Evolutionary conservation across 331 rosid species (phyloP).

Genomic region (Erythrophleum ivorense): DNA sequence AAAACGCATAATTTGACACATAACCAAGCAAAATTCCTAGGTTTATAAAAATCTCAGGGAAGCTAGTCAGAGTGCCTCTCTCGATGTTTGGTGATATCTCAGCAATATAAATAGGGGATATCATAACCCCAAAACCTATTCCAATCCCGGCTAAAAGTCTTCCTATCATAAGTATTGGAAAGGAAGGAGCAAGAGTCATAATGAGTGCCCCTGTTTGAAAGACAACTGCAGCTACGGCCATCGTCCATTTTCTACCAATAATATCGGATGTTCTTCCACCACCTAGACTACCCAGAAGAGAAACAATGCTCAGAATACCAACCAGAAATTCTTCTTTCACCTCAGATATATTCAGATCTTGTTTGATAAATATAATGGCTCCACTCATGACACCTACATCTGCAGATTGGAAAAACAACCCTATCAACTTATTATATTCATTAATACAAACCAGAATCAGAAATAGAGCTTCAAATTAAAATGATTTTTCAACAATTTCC

Average conservation of each 20-base stretch:
- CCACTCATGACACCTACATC: constrained; percentile 99
- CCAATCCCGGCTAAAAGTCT: constrained; percentile 86
- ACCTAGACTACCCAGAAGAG: constrained; percentile 86
- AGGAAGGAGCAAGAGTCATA: constrained; percentile 89
- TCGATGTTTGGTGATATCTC: constrained; percentile 85
- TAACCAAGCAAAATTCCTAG: constrained; percentile 86
- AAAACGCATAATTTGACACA: constrained; percentile 79
- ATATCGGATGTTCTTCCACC: constrained; percentile 89
- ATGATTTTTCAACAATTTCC: constrained; percentile 12
- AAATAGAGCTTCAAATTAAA: constrained; percentile 17
- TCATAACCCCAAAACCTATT: constrained; percentile 88
- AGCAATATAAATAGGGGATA: constrained; percentile 88
- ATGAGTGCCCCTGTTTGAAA: constrained; percentile 80
- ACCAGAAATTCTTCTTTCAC: constrained; percentile 76
- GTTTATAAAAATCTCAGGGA: constrained; percentile 90
- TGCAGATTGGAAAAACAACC: constrained; percentile 45
- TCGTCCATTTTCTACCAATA: constrained; percentile 95
- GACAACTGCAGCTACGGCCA: constrained; percentile 82
- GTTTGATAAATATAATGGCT: constrained; percentile 82
- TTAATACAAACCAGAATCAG: background rate
- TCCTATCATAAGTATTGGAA: constrained; percentile 64
- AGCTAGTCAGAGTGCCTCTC: constrained; percentile 85
- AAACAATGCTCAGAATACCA: constrained; percentile 85
- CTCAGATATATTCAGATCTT: constrained; percentile 85
- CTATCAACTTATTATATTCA: background rate